Evolutionary conservation across 805 yeast genomes (phyloP).

Genomic region (Vanderwaltozyma tropicalis): DNA sequence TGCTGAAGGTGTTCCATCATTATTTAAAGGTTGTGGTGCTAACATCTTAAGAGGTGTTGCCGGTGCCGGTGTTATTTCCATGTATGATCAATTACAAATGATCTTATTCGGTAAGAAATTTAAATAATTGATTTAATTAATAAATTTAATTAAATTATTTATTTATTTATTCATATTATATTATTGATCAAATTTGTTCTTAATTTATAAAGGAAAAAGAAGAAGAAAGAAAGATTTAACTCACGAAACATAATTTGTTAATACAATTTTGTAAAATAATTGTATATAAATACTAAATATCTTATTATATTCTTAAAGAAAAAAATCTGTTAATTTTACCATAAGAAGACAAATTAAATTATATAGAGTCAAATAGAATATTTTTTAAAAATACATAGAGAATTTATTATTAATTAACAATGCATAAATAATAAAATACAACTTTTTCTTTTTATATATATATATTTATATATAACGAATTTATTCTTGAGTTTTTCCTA

Average conservation of each 20-base stretch:
- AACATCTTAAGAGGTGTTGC: slow-evolving; percentile 99
- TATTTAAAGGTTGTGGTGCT: slow-evolving; percentile 99
- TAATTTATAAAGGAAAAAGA: too few relatives aligned
- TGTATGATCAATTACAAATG: slow-evolving; percentile 94
- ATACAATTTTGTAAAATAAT: not conserved
- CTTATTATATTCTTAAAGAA: slow-evolving; percentile 1
- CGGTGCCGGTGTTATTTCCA: slow-evolving; percentile 98
- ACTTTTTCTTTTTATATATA: not conserved
- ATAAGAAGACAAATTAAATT: too few relatives aligned
- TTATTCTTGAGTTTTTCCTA: not conserved
- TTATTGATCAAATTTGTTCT: too few relatives aligned
- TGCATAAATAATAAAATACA: too few relatives aligned
- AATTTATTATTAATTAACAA: too few relatives aligned
- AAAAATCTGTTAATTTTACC: not conserved
- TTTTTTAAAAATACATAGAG: too few relatives aligned
- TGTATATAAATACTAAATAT: not conserved
- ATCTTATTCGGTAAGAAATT: slow-evolving; percentile 94
- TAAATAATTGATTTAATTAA: slow-evolving; percentile 34
- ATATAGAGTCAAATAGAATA: not conserved
- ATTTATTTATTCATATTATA: too few relatives aligned
- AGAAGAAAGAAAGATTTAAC: too few relatives aligned
- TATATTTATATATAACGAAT: not conserved
- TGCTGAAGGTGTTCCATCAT: slow-evolving; percentile 86
- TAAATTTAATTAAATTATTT: not conserved
- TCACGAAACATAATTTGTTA: too few relatives aligned